Percentiles rank a stretch among this genome's conserved stretches.
Evolutionary conservation across 2,329 filamentous ascomycete species (phyloP).

Genomic region (Periconia digitata): DNA sequence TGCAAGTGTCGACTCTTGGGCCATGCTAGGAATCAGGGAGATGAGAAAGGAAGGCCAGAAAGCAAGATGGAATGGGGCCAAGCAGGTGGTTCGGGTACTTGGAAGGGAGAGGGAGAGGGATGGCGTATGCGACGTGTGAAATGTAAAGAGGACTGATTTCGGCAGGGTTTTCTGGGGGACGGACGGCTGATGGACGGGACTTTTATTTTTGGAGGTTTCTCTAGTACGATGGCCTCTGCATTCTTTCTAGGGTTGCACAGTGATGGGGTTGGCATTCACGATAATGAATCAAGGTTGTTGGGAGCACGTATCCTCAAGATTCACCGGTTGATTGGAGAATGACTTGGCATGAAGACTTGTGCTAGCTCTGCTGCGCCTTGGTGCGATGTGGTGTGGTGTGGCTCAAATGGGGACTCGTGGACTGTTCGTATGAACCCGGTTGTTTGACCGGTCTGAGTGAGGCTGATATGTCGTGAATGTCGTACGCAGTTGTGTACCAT

Average conservation of each 20-base stretch:
- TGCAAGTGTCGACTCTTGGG: background rate
- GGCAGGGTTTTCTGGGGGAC: background rate
- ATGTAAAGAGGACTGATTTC: slow-evolving; percentile 3
- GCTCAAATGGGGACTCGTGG: background rate
- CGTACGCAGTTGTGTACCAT: background rate
- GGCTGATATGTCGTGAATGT: background rate
- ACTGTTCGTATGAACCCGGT: background rate
- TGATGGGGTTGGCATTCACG: no score
- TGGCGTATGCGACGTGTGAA: slow-evolving; percentile 12
- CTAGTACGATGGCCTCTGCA: no score
- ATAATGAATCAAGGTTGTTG: no score
- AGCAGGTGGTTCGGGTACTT: slow-evolving; percentile 6
- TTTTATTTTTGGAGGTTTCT: background rate
- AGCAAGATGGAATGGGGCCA: background rate
- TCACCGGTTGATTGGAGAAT: no score
- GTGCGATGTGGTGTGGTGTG: background rate
- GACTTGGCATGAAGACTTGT: background rate
- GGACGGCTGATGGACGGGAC: background rate
- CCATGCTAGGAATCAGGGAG: background rate
- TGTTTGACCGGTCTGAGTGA: background rate
- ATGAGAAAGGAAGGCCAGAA: background rate
- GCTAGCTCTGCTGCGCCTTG: background rate
- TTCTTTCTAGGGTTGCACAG: no score
- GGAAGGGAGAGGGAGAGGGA: slow-evolving; percentile 21
- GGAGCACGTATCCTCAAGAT: no score